phyloP scores from a whole-genome alignment of 768 basidiomycete species.

The Russula brevipes region DNA sequence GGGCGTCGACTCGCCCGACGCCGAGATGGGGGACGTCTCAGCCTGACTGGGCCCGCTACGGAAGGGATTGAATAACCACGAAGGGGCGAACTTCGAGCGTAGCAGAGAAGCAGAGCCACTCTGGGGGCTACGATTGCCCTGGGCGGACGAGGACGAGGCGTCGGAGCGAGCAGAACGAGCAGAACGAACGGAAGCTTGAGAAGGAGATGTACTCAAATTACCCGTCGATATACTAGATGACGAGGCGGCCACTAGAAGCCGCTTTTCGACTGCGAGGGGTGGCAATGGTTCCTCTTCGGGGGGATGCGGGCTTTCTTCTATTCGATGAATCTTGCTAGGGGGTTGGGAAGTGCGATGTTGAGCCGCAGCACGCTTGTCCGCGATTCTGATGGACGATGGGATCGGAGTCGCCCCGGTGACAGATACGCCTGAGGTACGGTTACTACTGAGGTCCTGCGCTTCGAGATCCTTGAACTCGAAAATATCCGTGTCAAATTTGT shows the following conservation, averaged over 20 bases:
- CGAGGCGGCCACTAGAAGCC: constrained; percentile 22
- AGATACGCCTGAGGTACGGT: constrained; percentile 40
- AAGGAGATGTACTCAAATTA: constrained; percentile 54
- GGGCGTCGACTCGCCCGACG: constrained; percentile 39
- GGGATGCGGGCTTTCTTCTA: constrained; percentile 64
- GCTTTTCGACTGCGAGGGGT: constrained; percentile 27
- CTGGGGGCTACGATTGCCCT: constrained; percentile 20
- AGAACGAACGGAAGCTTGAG: constrained; percentile 62
- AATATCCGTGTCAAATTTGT: constrained; percentile 67
- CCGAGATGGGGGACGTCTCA: constrained; percentile 53
- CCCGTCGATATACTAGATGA: constrained; percentile 11
- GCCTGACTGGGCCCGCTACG: constrained; percentile 58
- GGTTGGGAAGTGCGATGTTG: constrained; percentile 47
- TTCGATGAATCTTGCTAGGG: constrained; percentile 49
- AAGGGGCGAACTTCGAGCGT: constrained; percentile 58
- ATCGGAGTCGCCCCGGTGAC: constrained; percentile 26
- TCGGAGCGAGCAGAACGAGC: constrained; percentile 47
- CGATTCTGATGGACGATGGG: constrained; percentile 20
- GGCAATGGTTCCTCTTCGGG: constrained; percentile 48
- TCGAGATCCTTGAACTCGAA: constrained; percentile 49
- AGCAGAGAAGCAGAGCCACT: constrained; percentile 31
- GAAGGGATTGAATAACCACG: constrained; percentile 80
- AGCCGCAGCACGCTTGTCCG: constrained; percentile 28
- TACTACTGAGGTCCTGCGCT: constrained; percentile 30
- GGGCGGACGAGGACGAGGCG: constrained; percentile 35